Base-by-base conservation (phyloP, 164 flowering plant species). In the Aristolochia californica region DNA sequence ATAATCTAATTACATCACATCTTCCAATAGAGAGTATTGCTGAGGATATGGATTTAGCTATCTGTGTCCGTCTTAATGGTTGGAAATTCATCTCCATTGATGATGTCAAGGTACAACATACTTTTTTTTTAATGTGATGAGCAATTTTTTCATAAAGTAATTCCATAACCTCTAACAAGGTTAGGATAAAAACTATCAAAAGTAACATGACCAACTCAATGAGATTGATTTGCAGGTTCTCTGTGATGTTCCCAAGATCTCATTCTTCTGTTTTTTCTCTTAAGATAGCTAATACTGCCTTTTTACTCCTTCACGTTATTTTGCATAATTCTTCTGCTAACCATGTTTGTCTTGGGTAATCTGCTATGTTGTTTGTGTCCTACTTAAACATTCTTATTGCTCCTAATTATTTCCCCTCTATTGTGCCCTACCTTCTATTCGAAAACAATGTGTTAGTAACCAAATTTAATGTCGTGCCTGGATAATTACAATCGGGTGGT, bases 401-500 rank as follows among this genome's bases (percentile, higher is more conserved):
- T 16, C 98, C 95, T 5, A 87, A 77, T 61, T 81, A 93, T 8
- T 91, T 91, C 69, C 98, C 98, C 9, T 91, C 88, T 74, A 88
- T 88, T 38, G 95, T 91, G 55, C 98, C 98, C 1, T 91, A 88
- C 74, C 97, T 91, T 17, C 89, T 91, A 2, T 91, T 91, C 44
- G 98, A 91, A 73, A 91, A 91, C 73, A 91, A 96, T 26, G 88
- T 91, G 98, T 91, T 97, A 0, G 97, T 91, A 22, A 91, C 97
- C 67, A 91, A 91, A 67, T 91, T 91, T 78, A 91, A 83, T 62
- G 98, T 96, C 58, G 88, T 91, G 98, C 88, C 98, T 0, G 98
- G 98, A 16, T 72, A n/a, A 15, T 91, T 91, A 78, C 96, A 91
- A 70, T 83, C 88, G 9, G 98, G 96, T 11, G 84, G 91, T 72